These are phyloP conservation scores for Wilhelminamyces savonicus DNA, from an alignment of 805 yeast genomes.

Conservation along the genomic window DNA sequence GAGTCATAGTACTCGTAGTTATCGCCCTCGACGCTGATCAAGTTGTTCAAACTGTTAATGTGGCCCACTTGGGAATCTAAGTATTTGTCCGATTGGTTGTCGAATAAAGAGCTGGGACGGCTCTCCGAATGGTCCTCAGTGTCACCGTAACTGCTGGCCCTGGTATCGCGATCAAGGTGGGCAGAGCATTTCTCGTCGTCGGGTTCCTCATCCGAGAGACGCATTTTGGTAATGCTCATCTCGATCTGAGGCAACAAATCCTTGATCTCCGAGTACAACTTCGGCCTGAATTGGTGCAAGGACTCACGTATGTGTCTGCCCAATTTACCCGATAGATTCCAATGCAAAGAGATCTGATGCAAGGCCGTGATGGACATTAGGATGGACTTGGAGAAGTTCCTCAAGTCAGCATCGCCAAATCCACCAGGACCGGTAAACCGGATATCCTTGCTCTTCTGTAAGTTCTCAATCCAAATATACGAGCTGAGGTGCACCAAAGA, in stretches of 20 bases:
- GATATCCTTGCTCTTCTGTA: slow-evolving; percentile 8
- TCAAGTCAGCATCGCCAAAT: slow-evolving; percentile 30
- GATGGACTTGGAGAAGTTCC: slow-evolving; percentile 41
- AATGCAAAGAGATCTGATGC: slow-evolving; percentile 44
- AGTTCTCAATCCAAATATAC: slow-evolving; percentile 45
- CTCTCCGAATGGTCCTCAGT: too few species aligned
- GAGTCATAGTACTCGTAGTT: too few species aligned
- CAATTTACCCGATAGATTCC: slow-evolving; percentile 44
- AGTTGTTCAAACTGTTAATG: too few species aligned
- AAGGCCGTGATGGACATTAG: slow-evolving; percentile 44
- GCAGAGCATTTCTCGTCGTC: too few species aligned
- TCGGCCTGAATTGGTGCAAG: slow-evolving; percentile 35
- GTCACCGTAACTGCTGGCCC: too few species aligned
- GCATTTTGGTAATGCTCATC: slow-evolving; percentile 3
- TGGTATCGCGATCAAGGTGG: too few species aligned
- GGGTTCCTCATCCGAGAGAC: too few species aligned
- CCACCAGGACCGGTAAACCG: slow-evolving; percentile 1
- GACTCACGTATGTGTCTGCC: slow-evolving; percentile 43
- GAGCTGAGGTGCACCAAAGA: slow-evolving; percentile 48
- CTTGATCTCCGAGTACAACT: slow-evolving; percentile 31
- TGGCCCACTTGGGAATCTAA: too few species aligned
- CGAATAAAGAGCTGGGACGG: too few species aligned
- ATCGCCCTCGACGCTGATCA: too few species aligned
- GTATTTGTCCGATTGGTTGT: too few species aligned
- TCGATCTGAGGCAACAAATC: slow-evolving; percentile 18